Evolutionary conservation across 2,329 filamentous ascomycete genomes (phyloP), one percentile per base, ranked within the genome.

Genomic region (Aspergillus costaricaensis): DNA sequence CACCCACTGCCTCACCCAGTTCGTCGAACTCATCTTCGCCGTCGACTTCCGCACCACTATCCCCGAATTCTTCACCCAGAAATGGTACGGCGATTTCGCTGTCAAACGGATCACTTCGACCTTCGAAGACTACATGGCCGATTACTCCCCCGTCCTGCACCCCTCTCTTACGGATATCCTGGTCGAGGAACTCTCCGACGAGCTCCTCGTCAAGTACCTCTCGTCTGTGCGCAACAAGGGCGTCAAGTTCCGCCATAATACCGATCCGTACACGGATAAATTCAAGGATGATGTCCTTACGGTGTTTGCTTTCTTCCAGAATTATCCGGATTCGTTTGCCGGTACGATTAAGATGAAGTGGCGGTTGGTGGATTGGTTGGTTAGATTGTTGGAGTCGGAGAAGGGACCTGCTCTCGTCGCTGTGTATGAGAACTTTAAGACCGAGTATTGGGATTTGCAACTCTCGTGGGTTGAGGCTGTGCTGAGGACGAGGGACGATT

Each of bases 391-490:
- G n/a, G 82, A 84, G 51, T 87, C 87, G 3, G 87, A 89, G 30
- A 92, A 95, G 72, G 89, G 88, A 54, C 84, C 87, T 30, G 83
- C 81, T 23, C 82, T 97, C 0, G 87, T 92, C 15, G 86, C 90
- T 55, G 88, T 91, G 1, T 98, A 96, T 72, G 89, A 89, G 68
- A 80, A 82, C 5, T 94, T 99, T 80, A 98, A 97, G 82, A 81
- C 79, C 41, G 84, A 86, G 49, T 97, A 96, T 76, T 96, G 94
- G 91, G 95, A 99, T 77, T 81, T 98, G 73, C 92, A 96, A 76
- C 88, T 98, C 61, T 89, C 88, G 49, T 99, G 95, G 95, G 92
- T 99, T 7, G 96, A 99, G 81, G 90, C 91, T 6, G 94, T 96
- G 51, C 74, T 99, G 65, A 85, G 93, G 67, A 84, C 88, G 1